Evolutionary conservation across 441 rosid genomes (phyloP), one percentile per base, ranked within the genome.

Genomic region (Corymbia citriodora): DNA sequence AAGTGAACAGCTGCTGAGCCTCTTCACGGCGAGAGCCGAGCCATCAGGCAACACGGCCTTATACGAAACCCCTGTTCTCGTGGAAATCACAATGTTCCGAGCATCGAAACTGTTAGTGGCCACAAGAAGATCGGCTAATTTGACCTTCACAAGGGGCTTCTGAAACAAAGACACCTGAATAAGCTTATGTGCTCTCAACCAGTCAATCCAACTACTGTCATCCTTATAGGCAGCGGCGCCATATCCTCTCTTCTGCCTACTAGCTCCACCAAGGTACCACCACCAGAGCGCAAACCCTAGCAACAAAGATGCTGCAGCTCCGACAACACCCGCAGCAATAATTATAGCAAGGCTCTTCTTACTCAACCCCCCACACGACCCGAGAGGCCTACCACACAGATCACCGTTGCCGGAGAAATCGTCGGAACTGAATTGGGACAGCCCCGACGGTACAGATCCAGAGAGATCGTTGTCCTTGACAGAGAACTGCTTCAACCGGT

Each of bases 141-240:
- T 95, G 86, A 96, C 89, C 94, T 95, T 96, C 33, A 94, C 94
- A 5, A 96, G 92, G 6, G 98, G 96, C 91, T 95, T 96, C 89
- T 96, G 96, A 91, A 96, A 96, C 92, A 96, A 53, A 6, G 96
- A 93, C 7, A 96, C 97, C 91, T 95, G 98, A 90, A 94, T 95
- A 88, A 95, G 96, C 91, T 93, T 94, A 55, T 93, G 94, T n/a
- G 96, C 94, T 88, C 93, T 93, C 92, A 96, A 88, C 89, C 94
- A 81, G 85, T 93, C 95, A 79, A 96, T 70, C 98, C 98, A 96
- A 57, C 93, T 94, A 68, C 94, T 90, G 74, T 94, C 96, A 33
- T 95, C 96, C 36, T 91, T 93, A 57, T 65, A 89, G 27, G 90
- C 88, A 45, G 94, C 95, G 4, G 87, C 92, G 4, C 93, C 96